A percentile compares a stretch with the other conserved stretches of the same genome.
Evolutionary conservation across 2,329 filamentous ascomycete species (phyloP).

Genomic region (Aspergillus sp.): DNA sequence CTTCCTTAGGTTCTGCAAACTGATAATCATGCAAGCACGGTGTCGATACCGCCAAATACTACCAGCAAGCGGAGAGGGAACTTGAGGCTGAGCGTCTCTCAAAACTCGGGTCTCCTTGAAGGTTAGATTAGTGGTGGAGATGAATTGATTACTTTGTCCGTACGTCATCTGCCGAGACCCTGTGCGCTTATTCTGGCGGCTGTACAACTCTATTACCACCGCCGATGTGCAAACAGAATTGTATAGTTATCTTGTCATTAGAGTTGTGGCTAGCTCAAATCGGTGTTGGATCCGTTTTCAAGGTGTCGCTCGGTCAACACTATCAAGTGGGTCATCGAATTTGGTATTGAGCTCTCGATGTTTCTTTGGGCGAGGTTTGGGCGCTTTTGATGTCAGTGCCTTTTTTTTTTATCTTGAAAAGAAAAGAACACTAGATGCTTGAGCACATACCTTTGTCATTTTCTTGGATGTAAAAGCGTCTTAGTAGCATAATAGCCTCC

Average conservation of each 20-base stretch:
- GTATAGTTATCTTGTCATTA: slow-evolving; percentile 13
- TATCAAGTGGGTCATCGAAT: slow-evolving; percentile 43
- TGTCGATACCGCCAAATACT: slow-evolving; percentile 98
- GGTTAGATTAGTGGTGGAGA: slow-evolving; percentile 13
- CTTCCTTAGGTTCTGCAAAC: slow-evolving; percentile 3
- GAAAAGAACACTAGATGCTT: not conserved
- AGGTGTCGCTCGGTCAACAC: not conserved
- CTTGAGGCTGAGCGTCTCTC: slow-evolving; percentile 73
- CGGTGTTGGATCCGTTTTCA: not conserved
- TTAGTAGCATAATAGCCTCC: slow-evolving; percentile 88
- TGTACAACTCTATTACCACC: not conserved
- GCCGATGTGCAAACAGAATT: not conserved
- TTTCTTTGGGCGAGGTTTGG: slow-evolving; percentile 67
- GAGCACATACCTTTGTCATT: slow-evolving; percentile 78
- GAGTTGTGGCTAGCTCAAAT: slow-evolving; percentile 2
- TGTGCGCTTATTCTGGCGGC: slow-evolving; percentile 30
- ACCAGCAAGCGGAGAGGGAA: slow-evolving; percentile 91
- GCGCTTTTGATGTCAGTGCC: slow-evolving; percentile 50
- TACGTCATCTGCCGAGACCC: slow-evolving; percentile 17
- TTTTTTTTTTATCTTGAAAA: not conserved
- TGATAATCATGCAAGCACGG: slow-evolving; percentile 67
- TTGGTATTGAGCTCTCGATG: slow-evolving; percentile 66
- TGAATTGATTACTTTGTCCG: slow-evolving; percentile 20
- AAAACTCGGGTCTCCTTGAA: slow-evolving; percentile 32
- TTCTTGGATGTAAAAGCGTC: slow-evolving; percentile 97